phyloP scores from a whole-genome alignment of 805 yeast species.

The Candida qinlingensis region DNA sequence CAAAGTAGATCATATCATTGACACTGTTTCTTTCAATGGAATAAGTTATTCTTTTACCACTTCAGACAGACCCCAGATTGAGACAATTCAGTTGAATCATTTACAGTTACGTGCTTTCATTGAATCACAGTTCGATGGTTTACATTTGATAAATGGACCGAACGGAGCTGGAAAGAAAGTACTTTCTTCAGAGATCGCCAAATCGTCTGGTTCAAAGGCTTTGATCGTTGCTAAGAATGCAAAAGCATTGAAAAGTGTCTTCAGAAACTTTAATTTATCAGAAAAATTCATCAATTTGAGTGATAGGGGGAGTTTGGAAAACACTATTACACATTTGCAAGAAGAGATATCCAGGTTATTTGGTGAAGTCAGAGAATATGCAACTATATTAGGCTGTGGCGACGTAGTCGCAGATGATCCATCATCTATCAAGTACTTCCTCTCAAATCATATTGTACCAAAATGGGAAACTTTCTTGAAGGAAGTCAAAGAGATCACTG shows the following conservation, averaged over 20 bases:
- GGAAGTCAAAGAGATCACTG: background rate
- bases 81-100: background rate
- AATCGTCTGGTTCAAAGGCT: constrained; percentile 15
- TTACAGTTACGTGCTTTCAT: constrained; percentile 17
- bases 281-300: constrained; percentile 5
- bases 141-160: constrained; percentile 43
- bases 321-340: background rate
- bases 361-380: constrained; percentile 26
- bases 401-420: constrained; percentile 35
- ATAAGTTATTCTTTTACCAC: background rate
- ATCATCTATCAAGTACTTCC: constrained; percentile 32
- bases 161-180: constrained; percentile 50
- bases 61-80: background rate
- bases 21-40: background rate
- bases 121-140: constrained; percentile 30
- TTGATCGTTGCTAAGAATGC: constrained; percentile 12
- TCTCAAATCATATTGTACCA: constrained; percentile 18
- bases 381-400: constrained; percentile 24
- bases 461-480: constrained; percentile 11
- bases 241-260: background rate
- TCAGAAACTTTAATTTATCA: background rate
- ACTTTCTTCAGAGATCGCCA: constrained; percentile 22
- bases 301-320: background rate
- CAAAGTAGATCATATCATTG: background rate
- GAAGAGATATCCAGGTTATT: constrained; percentile 13